phyloP scores from a whole-genome alignment of 2,329 filamentous ascomycete species.

The Pseudogymnoascus verrucosus region DNA sequence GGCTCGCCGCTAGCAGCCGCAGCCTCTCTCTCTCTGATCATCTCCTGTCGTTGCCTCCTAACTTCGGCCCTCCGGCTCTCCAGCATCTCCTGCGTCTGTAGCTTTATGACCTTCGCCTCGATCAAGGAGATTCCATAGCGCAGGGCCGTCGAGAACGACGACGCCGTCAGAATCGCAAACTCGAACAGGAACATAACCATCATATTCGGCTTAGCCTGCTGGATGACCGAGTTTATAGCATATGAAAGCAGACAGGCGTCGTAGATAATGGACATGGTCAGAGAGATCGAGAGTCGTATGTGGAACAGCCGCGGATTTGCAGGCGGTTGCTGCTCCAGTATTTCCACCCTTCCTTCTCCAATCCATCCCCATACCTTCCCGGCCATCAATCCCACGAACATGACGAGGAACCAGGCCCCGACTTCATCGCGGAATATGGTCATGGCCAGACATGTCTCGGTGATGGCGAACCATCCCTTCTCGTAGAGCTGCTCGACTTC shows the following conservation, averaged over 20 bases:
- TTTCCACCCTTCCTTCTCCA: conserved; percentile 85
- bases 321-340: conserved; percentile 90
- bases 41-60: conserved; percentile 47
- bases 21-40: conserved; percentile 31
- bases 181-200: conserved; percentile 99
- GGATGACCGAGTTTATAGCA: conserved; percentile 72
- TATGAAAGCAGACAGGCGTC: conserved; percentile 75
- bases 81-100: conserved; percentile 64
- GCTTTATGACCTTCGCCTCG: conserved; percentile 66
- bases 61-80: conserved; percentile 62
- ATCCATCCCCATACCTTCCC: conserved; percentile 99
- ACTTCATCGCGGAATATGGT: conserved; percentile 96
- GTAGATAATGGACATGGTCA: conserved; percentile 71
- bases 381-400: conserved; percentile 88
- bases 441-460: conserved; percentile 95
- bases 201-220: conserved; percentile 88
- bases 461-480: conserved; percentile 95
- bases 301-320: conserved; percentile 86
- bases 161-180: conserved; percentile 78
- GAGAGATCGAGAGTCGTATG: conserved; percentile 66
- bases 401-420: conserved; percentile 87
- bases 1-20: conserved; percentile 36
- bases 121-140: conserved; percentile 73
- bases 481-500: conserved; percentile 97
- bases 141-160: conserved; percentile 68